Base-by-base conservation (phyloP, 2,329 filamentous ascomycete genomes). In the Trichoderma harzianum region DNA sequence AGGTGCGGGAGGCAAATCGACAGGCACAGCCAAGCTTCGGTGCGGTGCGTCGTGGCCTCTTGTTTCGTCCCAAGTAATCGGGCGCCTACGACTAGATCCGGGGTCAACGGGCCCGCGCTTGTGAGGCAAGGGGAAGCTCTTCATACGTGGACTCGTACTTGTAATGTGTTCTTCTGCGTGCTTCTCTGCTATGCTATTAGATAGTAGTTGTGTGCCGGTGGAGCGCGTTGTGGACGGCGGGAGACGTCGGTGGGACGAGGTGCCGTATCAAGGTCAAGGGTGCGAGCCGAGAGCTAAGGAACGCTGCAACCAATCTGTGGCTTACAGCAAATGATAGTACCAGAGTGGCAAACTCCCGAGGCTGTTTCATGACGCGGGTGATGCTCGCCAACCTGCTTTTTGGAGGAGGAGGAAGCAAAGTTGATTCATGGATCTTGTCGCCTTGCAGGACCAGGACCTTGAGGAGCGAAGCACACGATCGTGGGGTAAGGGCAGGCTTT, bases 61-160 rank as follows among this genome's bases (percentile, higher is more conserved):
- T 71, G 69, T 71, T 71, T 67, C 68, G 55, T 68, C 69, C 68
- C 72, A 71, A 73, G 32, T 53, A 66, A 71, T 71, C 72, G 58
- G 72, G 69, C 70, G 72, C 69, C 71, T 64, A 72, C 71, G 71
- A 70, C 68, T 66, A 62, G 63, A 71, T 71, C 72, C 72, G 69
- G 69, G 58, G 66, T 67, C 39, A 68, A 72, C 55, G 63, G 53
- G 55, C 63, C 63, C 39, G 70, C 65, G 63, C 58, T 51, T 60
- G 65, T 63, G 47, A 70, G 66, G 70, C 57, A 69, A 68, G 36
- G 36, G 36, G 36, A 39, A 47, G 62, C 62, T 69, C 26, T 62
- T 61, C 64, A 63, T 64, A 69, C 64, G 64, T 72, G 63, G 26
- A 32, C 24, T 68, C 51, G 43, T 53, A 51, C n/a, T 36, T 39